A percentile compares a stretch with the other conserved stretches of the same genome.
Evolutionary conservation across 2,329 filamentous ascomycete genomes (phyloP).

Genomic region (Leptographium galeiforme): DNA sequence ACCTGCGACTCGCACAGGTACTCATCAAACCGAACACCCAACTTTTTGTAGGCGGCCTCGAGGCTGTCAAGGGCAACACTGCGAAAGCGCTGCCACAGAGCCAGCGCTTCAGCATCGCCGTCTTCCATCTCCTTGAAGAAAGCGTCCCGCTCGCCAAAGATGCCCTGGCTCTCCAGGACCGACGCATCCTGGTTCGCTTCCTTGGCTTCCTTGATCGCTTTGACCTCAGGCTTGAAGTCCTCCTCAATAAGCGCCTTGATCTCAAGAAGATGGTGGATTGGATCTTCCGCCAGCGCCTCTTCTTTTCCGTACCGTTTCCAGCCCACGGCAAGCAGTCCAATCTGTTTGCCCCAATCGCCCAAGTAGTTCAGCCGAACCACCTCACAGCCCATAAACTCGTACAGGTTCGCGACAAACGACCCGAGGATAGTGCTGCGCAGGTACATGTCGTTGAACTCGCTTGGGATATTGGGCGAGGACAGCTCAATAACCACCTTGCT

Average conservation of each 20-base stretch:
- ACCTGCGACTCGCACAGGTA: conserved; percentile 56
- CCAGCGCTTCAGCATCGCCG: conserved; percentile 40
- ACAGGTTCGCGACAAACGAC: conserved; percentile 57
- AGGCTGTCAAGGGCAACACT: conserved; percentile 46
- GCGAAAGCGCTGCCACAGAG: conserved; percentile 44
- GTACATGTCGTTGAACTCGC: conserved; percentile 60
- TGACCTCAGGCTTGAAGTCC: conserved; percentile 48
- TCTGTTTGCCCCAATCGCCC: conserved; percentile 69
- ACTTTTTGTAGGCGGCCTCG: conserved; percentile 41
- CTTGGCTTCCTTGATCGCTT: conserved; percentile 38
- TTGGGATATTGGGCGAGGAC: conserved; percentile 65
- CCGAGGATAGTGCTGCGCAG: conserved; percentile 66
- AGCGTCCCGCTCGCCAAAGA: conserved; percentile 41
- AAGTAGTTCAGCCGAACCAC: conserved; percentile 62
- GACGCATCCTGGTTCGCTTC: conserved; percentile 30
- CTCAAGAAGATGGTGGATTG: conserved; percentile 59
- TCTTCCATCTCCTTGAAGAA: conserved; percentile 51
- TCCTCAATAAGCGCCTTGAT: conserved; percentile 58
- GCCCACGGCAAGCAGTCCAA: conserved; percentile 51
- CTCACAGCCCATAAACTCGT: conserved; percentile 56
- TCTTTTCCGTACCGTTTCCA: conserved; percentile 58
- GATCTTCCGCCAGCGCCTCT: conserved; percentile 40
- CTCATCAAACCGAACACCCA: conserved; percentile 49
- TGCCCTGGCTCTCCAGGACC: conserved; percentile 27
- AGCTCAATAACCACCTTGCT: conserved; percentile 54